A percentile compares a stretch with the other conserved stretches of the same genome.
Conservation (phyloP, 495 filamentous ascomycete genomes). For the Acidomyces sp. region DNA sequence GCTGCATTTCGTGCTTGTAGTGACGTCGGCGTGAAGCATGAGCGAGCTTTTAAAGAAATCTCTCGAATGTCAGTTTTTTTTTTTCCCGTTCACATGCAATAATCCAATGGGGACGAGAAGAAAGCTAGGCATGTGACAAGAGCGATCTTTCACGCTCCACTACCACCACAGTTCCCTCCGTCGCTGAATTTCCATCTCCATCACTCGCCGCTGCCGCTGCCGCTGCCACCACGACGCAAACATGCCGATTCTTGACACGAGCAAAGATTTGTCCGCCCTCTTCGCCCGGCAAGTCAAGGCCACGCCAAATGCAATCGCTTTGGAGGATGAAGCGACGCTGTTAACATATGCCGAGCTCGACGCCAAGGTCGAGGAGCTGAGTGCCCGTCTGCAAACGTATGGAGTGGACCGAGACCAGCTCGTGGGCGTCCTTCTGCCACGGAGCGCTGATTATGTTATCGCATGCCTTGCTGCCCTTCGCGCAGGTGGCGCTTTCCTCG, state of each 20-base stretch:
- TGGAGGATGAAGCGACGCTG: slow-evolving; percentile 43
- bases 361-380: slow-evolving; percentile 40
- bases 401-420: slow-evolving; percentile 49
- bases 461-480: slow-evolving; percentile 53
- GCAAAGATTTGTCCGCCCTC: slow-evolving; percentile 48
- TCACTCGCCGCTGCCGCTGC: too few species aligned
- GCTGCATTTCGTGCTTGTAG: too few species aligned
- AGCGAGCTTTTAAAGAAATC: too few species aligned
- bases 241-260: slow-evolving; percentile 47
- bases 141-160: too few species aligned
- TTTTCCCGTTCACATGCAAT: too few species aligned
- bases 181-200: too few species aligned
- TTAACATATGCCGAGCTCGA: slow-evolving; percentile 53
- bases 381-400: slow-evolving; percentile 40
- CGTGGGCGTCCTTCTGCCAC: slow-evolving; percentile 52
- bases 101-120: too few species aligned
- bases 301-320: slow-evolving; percentile 45
- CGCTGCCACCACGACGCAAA: too few species aligned
- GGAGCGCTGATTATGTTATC: slow-evolving; percentile 57
- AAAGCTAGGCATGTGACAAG: too few species aligned
- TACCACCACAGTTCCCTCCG: too few species aligned
- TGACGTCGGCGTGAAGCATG: too few species aligned
- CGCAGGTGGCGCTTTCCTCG: slow-evolving; percentile 57
- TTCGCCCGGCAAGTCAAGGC: slow-evolving; percentile 43
- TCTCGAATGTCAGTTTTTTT: too few species aligned